phyloP scores from a whole-genome alignment of 1,284 basidiomycete genomes.

The Ceratobasidium sp. region DNA sequence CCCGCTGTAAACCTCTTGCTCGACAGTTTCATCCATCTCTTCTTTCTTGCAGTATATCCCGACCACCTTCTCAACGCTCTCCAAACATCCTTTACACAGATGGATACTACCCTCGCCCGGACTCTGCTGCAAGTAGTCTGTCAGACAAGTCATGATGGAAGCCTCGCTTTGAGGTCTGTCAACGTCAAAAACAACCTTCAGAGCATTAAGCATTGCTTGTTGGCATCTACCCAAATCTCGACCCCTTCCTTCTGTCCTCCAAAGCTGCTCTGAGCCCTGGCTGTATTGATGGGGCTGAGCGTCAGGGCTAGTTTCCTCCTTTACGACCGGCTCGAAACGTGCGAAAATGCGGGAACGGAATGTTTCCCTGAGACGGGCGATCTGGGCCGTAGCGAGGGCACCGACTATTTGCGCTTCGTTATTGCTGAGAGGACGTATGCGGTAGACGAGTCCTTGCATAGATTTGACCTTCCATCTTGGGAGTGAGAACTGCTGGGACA shows the following conservation, averaged over 20 bases:
- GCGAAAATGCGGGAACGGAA: conserved; percentile 19
- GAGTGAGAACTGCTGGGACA: background rate
- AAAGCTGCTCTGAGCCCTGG: background rate
- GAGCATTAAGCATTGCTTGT: conserved; percentile 13
- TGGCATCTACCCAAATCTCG: conserved; percentile 22
- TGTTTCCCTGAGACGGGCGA: conserved; percentile 20
- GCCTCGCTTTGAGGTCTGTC: background rate
- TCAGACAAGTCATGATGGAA: conserved; percentile 10
- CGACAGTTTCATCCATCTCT: conserved; percentile 25
- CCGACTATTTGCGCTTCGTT: conserved; percentile 8
- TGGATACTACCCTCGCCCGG: background rate
- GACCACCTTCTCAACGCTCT: conserved; percentile 13
- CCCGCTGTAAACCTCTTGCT: background rate
- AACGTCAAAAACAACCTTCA: conserved; percentile 19
- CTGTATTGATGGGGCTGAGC: background rate
- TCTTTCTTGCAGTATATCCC: conserved; percentile 16
- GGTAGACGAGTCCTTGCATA: conserved; percentile 18
- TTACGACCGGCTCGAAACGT: conserved; percentile 10
- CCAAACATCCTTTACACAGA: conserved; percentile 13
- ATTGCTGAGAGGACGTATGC: conserved; percentile 16
- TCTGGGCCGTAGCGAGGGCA: background rate
- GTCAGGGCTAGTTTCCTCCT: background rate
- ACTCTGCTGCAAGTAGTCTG: background rate
- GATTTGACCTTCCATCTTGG: background rate
- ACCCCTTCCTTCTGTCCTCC: background rate